Percentiles rank a stretch among this genome's conserved stretches.
Evolutionary conservation across 176 grass and related monocot genomes (phyloP).

Genomic region (Juncus effusus): DNA sequence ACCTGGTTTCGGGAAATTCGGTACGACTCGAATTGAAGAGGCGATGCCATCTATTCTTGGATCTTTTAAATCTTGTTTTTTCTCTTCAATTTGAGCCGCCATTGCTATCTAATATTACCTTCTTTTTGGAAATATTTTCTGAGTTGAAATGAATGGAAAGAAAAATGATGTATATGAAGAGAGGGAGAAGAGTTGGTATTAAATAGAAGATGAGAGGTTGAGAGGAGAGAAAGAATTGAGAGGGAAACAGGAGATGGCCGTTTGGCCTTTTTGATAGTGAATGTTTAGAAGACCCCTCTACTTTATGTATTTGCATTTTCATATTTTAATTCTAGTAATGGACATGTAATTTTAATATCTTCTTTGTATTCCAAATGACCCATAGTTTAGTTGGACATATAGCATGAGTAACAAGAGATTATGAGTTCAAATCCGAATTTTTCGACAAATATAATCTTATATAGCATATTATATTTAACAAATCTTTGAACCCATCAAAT

Average conservation of each 20-base stretch:
- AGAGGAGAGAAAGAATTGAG: constrained; percentile 15
- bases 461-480: no score
- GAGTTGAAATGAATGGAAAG: constrained; percentile 12
- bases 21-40: constrained; percentile 83
- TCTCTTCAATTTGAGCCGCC: neutral
- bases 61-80: constrained; percentile 19
- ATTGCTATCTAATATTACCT: constrained; percentile 9
- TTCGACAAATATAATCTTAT: no score
- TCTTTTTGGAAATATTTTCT: neutral
- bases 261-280: constrained; percentile 3
- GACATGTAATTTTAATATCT: neutral
- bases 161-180: neutral
- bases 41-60: constrained; percentile 72
- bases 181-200: neutral
- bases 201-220: neutral
- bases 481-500: no score
- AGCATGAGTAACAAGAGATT: no score
- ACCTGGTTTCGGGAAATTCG: constrained; percentile 90
- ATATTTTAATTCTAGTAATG: neutral
- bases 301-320: neutral
- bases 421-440: no score
- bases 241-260: constrained; percentile 17
- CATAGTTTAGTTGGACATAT: no score
- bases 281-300: constrained; percentile 11
- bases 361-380: no score